phyloP scores from a whole-genome alignment of 495 filamentous ascomycete genomes.

The Aspergillus indologenus region DNA sequence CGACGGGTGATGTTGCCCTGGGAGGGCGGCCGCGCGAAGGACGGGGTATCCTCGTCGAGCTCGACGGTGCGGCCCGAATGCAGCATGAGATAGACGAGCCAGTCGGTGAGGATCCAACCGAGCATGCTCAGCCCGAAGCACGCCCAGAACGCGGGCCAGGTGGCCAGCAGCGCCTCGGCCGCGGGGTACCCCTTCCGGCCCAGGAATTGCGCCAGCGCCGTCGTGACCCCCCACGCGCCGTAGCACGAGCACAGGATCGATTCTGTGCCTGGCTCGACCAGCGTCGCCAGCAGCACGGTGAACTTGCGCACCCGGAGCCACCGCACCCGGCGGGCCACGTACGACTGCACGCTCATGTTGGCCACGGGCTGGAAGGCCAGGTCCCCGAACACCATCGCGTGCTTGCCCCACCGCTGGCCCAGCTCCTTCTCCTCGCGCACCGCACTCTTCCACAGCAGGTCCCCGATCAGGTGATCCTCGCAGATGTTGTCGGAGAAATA shows the following conservation, averaged over 20 bases:
- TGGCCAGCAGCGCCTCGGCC: slow-evolving; percentile 34
- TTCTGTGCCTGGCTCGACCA: slow-evolving; percentile 94
- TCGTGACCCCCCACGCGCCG: slow-evolving; percentile 74
- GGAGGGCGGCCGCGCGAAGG: slow-evolving; percentile 56
- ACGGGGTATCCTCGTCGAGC: slow-evolving; percentile 66
- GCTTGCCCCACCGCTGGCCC: slow-evolving; percentile 62
- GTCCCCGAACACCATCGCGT: slow-evolving; percentile 80
- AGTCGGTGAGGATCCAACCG: slow-evolving; percentile 73
- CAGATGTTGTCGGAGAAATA: slow-evolving; percentile 96
- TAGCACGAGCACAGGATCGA: slow-evolving; percentile 79
- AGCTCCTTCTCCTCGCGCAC: slow-evolving; percentile 43
- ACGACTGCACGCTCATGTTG: slow-evolving; percentile 72
- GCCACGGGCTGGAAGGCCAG: slow-evolving; percentile 87
- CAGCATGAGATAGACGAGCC: slow-evolving; percentile 66
- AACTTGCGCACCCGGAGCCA: slow-evolving; percentile 96
- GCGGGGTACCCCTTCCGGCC: slow-evolving; percentile 48
- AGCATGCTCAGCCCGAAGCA: slow-evolving; percentile 65
- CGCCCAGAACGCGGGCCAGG: slow-evolving; percentile 64
- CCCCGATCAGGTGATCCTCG: slow-evolving; percentile 94
- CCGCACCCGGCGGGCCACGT: slow-evolving; percentile 77
- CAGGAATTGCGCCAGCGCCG: slow-evolving; percentile 59
- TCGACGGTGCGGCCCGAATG: slow-evolving; percentile 70
- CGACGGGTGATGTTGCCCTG: slow-evolving; percentile 39
- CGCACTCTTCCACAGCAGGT: slow-evolving; percentile 73
- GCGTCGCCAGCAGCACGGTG: slow-evolving; percentile 81